Percentiles rank a stretch among this genome's conserved stretches.
phyloP scores from a whole-genome alignment of 1,284 basidiomycete genomes.

The Ustilago tritici region DNA sequence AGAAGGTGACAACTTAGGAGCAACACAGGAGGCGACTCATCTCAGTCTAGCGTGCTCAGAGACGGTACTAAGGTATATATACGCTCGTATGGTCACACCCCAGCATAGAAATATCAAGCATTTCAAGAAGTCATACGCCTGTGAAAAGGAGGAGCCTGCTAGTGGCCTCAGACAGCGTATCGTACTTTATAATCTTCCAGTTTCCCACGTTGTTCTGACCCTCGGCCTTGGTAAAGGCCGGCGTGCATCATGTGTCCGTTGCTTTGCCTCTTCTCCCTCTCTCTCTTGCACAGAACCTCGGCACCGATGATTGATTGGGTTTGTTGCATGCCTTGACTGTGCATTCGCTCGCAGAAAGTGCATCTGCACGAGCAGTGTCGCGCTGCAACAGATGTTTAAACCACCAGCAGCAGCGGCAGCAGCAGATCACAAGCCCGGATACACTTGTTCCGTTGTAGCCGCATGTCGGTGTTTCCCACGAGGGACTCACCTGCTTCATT shows the following conservation, averaged over 20 bases:
- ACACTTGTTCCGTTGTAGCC: not conserved
- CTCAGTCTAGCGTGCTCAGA: no score
- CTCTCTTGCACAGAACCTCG: not conserved
- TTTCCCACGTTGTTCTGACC: constrained; percentile 2
- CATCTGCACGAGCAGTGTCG: constrained; percentile 1
- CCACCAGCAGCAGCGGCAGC: not conserved
- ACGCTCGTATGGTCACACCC: no score
- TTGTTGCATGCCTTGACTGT: not conserved
- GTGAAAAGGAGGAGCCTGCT: no score
- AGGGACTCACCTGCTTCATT: not conserved
- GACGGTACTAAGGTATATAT: no score
- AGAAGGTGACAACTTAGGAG: no score
- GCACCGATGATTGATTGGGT: constrained; percentile 7
- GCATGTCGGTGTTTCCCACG: constrained; percentile 9
- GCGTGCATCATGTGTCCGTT: constrained; percentile 3
- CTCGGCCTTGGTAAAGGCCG: constrained; percentile 10
- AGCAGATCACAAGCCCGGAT: not conserved
- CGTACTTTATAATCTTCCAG: no score
- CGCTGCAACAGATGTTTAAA: constrained; percentile 8
- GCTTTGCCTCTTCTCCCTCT: not conserved
- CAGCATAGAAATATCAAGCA: no score
- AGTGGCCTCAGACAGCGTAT: no score
- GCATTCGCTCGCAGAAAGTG: not conserved
- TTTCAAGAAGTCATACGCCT: no score
- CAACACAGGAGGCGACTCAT: no score